Evolutionary conservation across 2,329 filamentous ascomycete species (phyloP).

Genomic region (Fusarium sp.): DNA sequence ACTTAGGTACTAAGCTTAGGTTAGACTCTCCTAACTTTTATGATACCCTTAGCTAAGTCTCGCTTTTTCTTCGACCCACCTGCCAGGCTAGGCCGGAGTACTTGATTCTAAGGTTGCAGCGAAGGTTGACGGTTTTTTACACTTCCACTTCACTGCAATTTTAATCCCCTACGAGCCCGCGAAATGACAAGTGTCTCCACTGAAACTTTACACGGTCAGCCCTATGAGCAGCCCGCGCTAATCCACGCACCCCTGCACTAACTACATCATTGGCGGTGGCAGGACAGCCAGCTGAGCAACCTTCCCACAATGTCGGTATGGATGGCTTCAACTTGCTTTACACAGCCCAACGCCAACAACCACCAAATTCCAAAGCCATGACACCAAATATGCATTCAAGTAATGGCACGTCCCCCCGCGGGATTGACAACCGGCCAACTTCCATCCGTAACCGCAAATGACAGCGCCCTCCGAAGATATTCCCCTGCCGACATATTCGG

Average conservation of each 20-base stretch:
- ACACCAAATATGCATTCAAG: constrained; percentile 20
- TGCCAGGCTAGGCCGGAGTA: too few species aligned
- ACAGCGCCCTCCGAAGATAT: background rate
- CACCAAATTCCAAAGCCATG: background rate
- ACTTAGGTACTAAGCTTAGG: rapidly evolving
- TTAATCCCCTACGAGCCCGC: background rate
- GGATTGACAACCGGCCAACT: background rate
- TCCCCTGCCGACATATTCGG: constrained; percentile 36
- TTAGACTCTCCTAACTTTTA: too few species aligned
- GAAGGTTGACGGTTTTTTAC: too few species aligned
- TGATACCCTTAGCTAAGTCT: too few species aligned
- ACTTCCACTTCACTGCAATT: background rate
- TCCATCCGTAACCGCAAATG: background rate
- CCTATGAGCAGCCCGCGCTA: constrained; percentile 13
- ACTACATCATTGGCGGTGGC: constrained; percentile 16
- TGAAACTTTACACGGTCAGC: background rate
- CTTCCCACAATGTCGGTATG: background rate
- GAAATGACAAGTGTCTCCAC: background rate
- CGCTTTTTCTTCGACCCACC: too few species aligned
- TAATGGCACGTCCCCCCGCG: background rate
- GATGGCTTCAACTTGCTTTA: constrained; percentile 1
- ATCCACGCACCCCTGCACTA: background rate
- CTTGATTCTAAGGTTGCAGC: rapidly evolving
- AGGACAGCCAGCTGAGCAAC: constrained; percentile 13
- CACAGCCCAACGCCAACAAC: constrained; percentile 13